Base-by-base conservation (phyloP, 345 rosid species). In the Citrus medica region DNA sequence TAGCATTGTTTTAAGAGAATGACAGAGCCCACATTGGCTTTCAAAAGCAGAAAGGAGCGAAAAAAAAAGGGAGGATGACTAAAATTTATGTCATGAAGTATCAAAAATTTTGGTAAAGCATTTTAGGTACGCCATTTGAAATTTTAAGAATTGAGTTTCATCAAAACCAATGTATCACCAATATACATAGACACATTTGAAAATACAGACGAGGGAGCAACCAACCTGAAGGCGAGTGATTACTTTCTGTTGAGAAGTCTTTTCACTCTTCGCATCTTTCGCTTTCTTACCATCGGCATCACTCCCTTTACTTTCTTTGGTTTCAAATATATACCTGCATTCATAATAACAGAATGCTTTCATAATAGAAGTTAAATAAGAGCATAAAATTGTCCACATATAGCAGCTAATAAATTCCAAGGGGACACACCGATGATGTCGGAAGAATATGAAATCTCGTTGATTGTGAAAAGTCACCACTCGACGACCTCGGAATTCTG, bases 391-490 rank as follows among this genome's bases (percentile, higher is more conserved):
- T 22, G 2, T 53, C 37, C 4, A 53, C 71, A 33, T 28, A 24
- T 33, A 59, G n/a, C 28, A 46, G 60, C 64, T 48, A 51, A 42
- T 58, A 13, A 78, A 59, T 40, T 73, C 30, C 28, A 25, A 12
- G 27, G 71, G 60, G 13, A 76, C 86, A 32, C 72, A 96, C 98
- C 99, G 84, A 76, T 94, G 99, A 83, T 97, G 99, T 56, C 99
- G 84, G 82, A 97, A 94, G 81, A 97, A 93, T 77, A 97, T 89
- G 68, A 92, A 94, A 83, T 97, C 99, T 1, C 98, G 89, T 84
- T 97, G 98, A 85, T 97, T 97, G 83, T 97, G 98, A 59, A 97
- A 94, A 17, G 99, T 97, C 22, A 89, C 96, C 84, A 97, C 98
- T 81, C 98, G 86, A 13, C 98, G 89, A 75, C 98, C 98, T 21